Evolutionary conservation across 345 rosid species (phyloP), one percentile per base, ranked within the genome.

Genomic region (Eucalyptus curtisii): DNA sequence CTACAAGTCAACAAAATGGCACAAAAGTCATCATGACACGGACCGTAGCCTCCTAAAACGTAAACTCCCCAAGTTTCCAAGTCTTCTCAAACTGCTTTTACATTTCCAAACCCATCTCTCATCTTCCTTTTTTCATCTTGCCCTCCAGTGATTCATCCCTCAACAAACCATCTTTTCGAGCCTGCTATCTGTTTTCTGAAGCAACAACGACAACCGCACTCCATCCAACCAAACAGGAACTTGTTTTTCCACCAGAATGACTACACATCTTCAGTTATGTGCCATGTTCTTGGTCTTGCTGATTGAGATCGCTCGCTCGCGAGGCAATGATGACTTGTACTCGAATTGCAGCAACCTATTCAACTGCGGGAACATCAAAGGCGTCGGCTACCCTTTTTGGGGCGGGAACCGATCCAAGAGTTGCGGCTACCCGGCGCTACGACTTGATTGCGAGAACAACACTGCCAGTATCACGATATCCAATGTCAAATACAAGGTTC

Each of bases 311-410:
- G 64, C 90, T 22, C 47, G 53, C 7, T 76, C 86, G 5, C 87
- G 37, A 19, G 86, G 44, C n/a, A 82, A 13, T 30, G 68, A 61
- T 61, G 90, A 88, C 13, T 82, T 31, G 30, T 91, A 48, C 88
- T 37, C 49, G 15, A 61, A 31, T 86, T 92, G 94, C 90, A 87
- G 86, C 61, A 40, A 25, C 33, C 48, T 37, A 8, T 90, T 89
- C 85, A 50, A 88, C 24, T 93, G 94, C 48, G 92, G 93, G 48
- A 81, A 49, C 87, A 55, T 88, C 71, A 30, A 37, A n/a, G 45
- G 25, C 49, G 66, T 93, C 33, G 44, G 40, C 47, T 94, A 89
- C 44, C 93, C 92, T 85, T 94, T 94, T 89, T 92, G 91, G 92
- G 93, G 90, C 53, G 52, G 24, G 24, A 48, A 48, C 87, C 89